Evolutionary conservation across 768 basidiomycete genomes (phyloP).

Genomic region (Hebeloma cylindrosporum): DNA sequence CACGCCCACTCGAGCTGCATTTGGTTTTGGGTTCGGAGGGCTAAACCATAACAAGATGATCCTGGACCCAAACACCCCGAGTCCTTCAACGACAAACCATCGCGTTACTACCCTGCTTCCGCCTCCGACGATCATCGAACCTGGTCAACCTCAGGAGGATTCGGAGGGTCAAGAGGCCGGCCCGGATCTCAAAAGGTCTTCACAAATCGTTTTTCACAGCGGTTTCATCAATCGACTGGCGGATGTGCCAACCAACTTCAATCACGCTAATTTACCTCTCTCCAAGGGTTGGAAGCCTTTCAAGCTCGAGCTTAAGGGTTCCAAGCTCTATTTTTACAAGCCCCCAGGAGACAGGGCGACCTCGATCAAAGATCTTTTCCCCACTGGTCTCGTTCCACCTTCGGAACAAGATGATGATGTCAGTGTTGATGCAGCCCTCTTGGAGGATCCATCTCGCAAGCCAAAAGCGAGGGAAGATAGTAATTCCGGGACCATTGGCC

Average conservation of each 20-base stretch:
- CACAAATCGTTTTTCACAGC: conserved; percentile 74
- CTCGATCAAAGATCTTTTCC: conserved; percentile 75
- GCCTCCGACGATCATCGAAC: conserved; percentile 51
- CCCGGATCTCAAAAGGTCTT: conserved; percentile 54
- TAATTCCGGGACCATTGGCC: conserved; percentile 26
- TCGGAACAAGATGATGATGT: conserved; percentile 43
- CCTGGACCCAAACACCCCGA: conserved; percentile 6
- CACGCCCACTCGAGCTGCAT: conserved; percentile 21
- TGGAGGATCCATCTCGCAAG: conserved; percentile 29
- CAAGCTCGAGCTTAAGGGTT: conserved; percentile 81
- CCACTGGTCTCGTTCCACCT: conserved; percentile 57
- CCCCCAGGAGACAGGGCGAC: conserved; percentile 66
- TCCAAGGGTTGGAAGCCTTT: conserved; percentile 84
- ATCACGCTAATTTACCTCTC: conserved; percentile 37
- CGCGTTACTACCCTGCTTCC: conserved; percentile 41
- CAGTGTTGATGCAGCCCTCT: conserved; percentile 15
- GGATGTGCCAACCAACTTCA: conserved; percentile 42
- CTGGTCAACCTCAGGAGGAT: conserved; percentile 30
- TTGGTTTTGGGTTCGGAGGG: conserved; percentile 24
- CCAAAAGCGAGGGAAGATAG: conserved; percentile 25
- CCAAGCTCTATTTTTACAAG: conserved; percentile 86
- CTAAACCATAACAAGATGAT: conserved; percentile 9
- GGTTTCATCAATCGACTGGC: conserved; percentile 78
- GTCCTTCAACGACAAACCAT: conserved; percentile 18
- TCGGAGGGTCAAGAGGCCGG: too few relatives aligned